A percentile compares a stretch with the other conserved stretches of the same genome.
Conservation (phyloP, 345 rosid genomes). For the Brassica incana region DNA sequence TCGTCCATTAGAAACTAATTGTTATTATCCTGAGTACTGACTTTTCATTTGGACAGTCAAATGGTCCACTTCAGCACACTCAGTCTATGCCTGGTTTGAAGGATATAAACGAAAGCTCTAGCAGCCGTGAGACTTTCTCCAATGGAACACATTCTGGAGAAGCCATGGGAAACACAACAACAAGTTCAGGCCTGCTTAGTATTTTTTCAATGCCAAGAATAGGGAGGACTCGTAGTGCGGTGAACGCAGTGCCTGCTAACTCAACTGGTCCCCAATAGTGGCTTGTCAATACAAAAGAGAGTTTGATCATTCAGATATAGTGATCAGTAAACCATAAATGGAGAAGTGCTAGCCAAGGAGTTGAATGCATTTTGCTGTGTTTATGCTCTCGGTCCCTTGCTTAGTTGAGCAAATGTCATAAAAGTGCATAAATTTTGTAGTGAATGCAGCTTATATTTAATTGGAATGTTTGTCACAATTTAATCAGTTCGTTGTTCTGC, state of each 20-base stretch:
- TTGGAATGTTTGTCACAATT: neutral
- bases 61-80: conserved; percentile 30
- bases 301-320: neutral
- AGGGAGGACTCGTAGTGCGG: conserved; percentile 31
- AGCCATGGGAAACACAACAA: conserved; percentile 14
- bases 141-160: conserved; percentile 28
- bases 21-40: neutral
- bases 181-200: conserved; percentile 15
- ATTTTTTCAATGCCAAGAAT: conserved; percentile 34
- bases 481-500: conserved; percentile 20
- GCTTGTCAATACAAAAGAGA: conserved; percentile 18
- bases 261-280: conserved; percentile 39
- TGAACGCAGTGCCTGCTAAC: conserved; percentile 24
- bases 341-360: conserved; percentile 1
- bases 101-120: conserved; percentile 41
- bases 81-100: conserved; percentile 45
- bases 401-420: conserved; percentile 4
- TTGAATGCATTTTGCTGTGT: conserved; percentile 4
- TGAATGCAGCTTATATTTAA: conserved; percentile 21
- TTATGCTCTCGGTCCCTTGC: conserved; percentile 21
- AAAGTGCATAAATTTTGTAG: conserved; percentile 26
- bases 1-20: neutral
- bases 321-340: conserved; percentile 9
- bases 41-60: conserved; percentile 39
- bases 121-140: conserved; percentile 22